Conservation (phyloP, 1,139 yeast species). For the Candida sanyaensis region DNA sequence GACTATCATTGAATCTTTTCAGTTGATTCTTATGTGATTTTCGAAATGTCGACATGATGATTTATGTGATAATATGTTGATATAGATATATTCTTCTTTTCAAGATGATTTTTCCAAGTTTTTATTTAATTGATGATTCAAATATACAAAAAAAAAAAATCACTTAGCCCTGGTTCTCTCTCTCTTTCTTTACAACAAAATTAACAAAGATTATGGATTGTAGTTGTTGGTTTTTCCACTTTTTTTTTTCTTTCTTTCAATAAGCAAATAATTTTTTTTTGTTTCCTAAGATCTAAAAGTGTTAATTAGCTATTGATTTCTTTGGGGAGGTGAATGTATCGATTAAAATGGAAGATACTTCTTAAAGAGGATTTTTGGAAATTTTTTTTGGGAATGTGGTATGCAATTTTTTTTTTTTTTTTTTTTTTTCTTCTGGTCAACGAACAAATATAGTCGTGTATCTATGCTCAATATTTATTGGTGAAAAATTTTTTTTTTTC, state of each 20-base stretch:
- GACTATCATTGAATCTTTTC: constrained; percentile 38
- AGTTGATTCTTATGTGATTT: constrained; percentile 46
- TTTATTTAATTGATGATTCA: no score
- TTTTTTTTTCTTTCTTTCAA: background rate
- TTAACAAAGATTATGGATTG: no score
- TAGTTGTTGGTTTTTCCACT: background rate
- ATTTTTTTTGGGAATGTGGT: constrained; percentile 3
- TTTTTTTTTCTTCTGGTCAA: background rate
- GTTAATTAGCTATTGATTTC: no score
- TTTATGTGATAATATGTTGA: background rate
- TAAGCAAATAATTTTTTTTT: no score
- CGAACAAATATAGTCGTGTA: background rate
- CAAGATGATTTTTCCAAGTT: background rate
- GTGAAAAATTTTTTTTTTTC: background rate
- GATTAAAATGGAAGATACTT: no score
- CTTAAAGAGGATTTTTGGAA: no score
- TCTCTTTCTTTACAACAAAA: no score
- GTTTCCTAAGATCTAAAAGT: background rate
- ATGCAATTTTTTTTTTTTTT: constrained; percentile 5
- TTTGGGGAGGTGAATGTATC: no score
- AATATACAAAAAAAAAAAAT: no score
- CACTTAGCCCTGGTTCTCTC: no score
- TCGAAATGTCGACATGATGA: constrained; percentile 38
- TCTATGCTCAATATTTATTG: background rate
- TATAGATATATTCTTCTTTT: background rate